Conservation (phyloP, 768 basidiomycete species). For the Tricholoma bakamatsutake region DNA sequence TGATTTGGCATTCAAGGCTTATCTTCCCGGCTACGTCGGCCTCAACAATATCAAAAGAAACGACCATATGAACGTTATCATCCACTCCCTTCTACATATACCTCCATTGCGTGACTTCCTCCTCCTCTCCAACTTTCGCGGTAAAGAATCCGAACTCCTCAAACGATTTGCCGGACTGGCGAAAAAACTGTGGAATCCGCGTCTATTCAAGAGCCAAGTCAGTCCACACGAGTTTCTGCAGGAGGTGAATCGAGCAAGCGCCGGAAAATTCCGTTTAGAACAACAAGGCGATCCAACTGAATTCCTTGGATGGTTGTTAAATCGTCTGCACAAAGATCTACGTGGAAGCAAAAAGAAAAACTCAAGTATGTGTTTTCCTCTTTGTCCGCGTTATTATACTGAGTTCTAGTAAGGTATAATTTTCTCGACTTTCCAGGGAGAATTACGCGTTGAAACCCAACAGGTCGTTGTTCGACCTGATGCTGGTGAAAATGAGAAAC, state of each 20-base stretch:
- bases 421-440: conserved; percentile 91
- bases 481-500: conserved; percentile 69
- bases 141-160: conserved; percentile 81
- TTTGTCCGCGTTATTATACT: conserved; percentile 11
- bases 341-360: conserved; percentile 91
- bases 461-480: conserved; percentile 84
- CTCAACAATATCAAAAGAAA: conserved; percentile 97
- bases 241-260: conserved; percentile 87
- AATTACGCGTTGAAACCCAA: conserved; percentile 88
- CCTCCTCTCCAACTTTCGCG: conserved; percentile 65
- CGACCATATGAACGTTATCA: conserved; percentile 96
- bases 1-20: conserved; percentile 76
- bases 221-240: conserved; percentile 99
- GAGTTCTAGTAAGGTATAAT: conserved; percentile 61
- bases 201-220: conserved; percentile 95
- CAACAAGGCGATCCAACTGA: conserved; percentile 95
- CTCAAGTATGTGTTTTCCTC: conserved; percentile 59
- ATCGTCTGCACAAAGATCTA: conserved; percentile 86
- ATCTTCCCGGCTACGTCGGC: conserved; percentile 91
- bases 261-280: conserved; percentile 88
- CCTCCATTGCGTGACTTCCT: conserved; percentile 85
- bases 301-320: conserved; percentile 93
- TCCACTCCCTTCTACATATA: conserved; percentile 90
- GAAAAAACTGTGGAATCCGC: conserved; percentile 95
- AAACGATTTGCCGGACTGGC: conserved; percentile 83